These are phyloP conservation scores for Scleroderma bovista DNA, from an alignment of 768 basidiomycete genomes.

Conservation along the genomic window DNA sequence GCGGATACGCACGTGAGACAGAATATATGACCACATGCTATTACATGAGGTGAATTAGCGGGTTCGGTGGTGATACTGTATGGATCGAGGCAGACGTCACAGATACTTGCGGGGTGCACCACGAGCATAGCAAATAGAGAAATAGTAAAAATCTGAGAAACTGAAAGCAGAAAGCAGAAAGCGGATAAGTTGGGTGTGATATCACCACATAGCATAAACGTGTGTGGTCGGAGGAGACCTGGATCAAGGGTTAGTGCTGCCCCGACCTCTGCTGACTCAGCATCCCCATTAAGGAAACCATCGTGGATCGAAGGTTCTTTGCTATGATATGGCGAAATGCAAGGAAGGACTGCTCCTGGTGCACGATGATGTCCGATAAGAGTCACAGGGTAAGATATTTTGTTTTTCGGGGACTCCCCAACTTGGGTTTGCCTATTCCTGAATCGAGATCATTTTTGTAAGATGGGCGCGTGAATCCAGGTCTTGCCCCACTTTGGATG, in stretches of 20 bases:
- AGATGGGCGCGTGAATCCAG: too few relatives aligned
- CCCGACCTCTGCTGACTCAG: conserved; percentile 19
- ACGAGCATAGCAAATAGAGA: conserved; percentile 44
- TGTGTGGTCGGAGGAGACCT: conserved; percentile 17
- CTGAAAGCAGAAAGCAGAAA: conserved; percentile 16
- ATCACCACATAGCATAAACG: conserved; percentile 32
- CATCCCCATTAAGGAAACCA: conserved; percentile 13
- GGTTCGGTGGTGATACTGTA: conserved; percentile 47
- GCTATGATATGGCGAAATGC: too few relatives aligned
- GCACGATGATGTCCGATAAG: too few relatives aligned
- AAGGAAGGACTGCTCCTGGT: too few relatives aligned
- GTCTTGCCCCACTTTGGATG: too few relatives aligned
- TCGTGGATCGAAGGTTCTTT: conserved; percentile 11
- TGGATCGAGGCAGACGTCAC: conserved; percentile 70
- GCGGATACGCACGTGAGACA: conserved; percentile 51
- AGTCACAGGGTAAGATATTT: too few relatives aligned
- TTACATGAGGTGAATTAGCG: conserved; percentile 56
- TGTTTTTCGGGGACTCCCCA: too few relatives aligned
- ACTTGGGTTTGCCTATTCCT: too few relatives aligned
- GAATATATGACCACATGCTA: conserved; percentile 76
- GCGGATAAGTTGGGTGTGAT: conserved; percentile 20
- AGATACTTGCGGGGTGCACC: conserved; percentile 63
- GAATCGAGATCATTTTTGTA: too few relatives aligned
- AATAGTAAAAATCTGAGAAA: conserved; percentile 9
- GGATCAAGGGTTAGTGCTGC: conserved; percentile 15